Evolutionary conservation across 2,329 filamentous ascomycete genomes (phyloP).

Genomic region (Aspergillus thermomutatus): DNA sequence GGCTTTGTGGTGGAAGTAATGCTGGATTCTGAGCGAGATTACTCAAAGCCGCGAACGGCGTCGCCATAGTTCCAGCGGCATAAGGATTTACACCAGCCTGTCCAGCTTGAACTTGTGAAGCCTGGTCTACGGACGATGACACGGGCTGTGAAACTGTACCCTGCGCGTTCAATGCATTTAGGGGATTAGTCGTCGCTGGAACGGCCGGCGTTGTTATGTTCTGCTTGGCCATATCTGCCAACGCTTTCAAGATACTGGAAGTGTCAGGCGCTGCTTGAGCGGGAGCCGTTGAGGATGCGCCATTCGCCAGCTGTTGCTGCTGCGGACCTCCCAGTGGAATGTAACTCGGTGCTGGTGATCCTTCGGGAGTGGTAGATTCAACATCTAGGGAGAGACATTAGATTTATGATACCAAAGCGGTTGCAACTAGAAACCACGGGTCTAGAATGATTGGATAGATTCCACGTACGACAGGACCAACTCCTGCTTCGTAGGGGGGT

Average conservation of each 20-base stretch:
- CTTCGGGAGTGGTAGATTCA: conserved; percentile 66
- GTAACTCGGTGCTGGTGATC: conserved; percentile 47
- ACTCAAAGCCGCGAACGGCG: conserved; percentile 47
- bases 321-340: conserved; percentile 36
- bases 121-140: conserved; percentile 45
- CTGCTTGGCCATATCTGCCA: conserved; percentile 77
- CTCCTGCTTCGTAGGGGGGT: conserved; percentile 10
- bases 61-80: conserved; percentile 43
- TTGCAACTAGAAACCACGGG: not conserved
- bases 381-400: conserved; percentile 48
- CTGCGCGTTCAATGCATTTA: conserved; percentile 50
- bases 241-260: conserved; percentile 69
- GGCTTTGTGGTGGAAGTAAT: conserved; percentile 37
- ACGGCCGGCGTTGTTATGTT: conserved; percentile 54
- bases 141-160: conserved; percentile 39
- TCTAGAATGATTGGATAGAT: conserved; percentile 4
- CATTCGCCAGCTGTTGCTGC: conserved; percentile 27
- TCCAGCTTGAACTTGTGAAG: conserved; percentile 39
- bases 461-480: not conserved
- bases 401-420: conserved; percentile 12
- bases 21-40: conserved; percentile 36
- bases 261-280: conserved; percentile 50
- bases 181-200: conserved; percentile 40
- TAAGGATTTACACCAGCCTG: conserved; percentile 60
- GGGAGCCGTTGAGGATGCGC: conserved; percentile 18